Base-by-base conservation (phyloP, 257 asterid genomes). In the Linaria vulgaris region DNA sequence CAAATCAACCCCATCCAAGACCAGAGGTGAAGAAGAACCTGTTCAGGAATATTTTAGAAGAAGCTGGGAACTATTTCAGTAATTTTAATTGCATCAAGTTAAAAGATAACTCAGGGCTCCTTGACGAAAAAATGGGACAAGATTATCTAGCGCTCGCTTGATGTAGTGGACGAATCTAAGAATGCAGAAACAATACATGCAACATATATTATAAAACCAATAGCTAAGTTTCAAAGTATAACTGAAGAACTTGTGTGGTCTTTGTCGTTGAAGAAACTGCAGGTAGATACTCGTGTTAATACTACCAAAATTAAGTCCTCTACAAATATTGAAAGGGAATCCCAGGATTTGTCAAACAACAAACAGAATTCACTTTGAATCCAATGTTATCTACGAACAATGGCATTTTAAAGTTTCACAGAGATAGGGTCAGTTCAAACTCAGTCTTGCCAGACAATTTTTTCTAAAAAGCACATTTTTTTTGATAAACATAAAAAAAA, bases 1-100 rank as follows among this genome's bases (percentile, higher is more conserved):
- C 80, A 87, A 73, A 79, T 90, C 97, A 20, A 22, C 60, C 53
- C 99, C 99, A 75, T 94, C 81, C 84, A 94, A 81, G 83, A 94
- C 71, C 20, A 94, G 77, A 39, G 96, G 89, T 44, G 81, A 68
- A 66, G 90, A 79, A 24, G 71, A 66, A 63, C 96, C 99, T 90
- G 86, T 48, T 62, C 44, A 51, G 31, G 39, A 64, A 53, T 76
- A n/a, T n/a, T n/a, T 63, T 38, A 61, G 49, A 24, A 54, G 66
- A 64, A 43, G 44, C 61, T 38, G 2, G 31, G 51, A 19, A 63
- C 69, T 72, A 64, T 47, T 58, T 43, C 46, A 50, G 12, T 52
- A n/a, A 37, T 21, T 49, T 23, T 43, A 30, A 19, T 25, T 62
- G 16, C 25, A 27, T 12, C 6, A 24, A 56, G 20, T 5, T 9